A percentile compares a stretch with the other conserved stretches of the same genome.
Evolutionary conservation across 2,329 filamentous ascomycete genomes (phyloP).

Genomic region (Hypoxylon sp.): DNA sequence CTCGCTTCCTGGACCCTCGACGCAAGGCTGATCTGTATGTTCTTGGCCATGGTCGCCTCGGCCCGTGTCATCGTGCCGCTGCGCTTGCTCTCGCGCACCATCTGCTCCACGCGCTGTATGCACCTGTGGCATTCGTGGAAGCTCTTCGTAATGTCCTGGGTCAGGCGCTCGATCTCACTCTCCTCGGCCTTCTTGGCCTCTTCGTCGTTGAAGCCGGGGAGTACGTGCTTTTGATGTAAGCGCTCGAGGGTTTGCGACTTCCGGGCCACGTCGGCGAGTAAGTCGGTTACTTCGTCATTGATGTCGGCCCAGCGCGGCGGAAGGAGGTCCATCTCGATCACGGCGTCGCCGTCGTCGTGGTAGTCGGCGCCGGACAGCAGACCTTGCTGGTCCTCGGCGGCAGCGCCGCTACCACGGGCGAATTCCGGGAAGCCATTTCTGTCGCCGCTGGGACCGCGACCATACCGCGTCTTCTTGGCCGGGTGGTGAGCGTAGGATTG

Average conservation of each 20-base stretch:
- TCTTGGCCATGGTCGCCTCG: constrained; percentile 95
- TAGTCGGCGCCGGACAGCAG: constrained; percentile 85
- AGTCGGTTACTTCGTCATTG: constrained; percentile 90
- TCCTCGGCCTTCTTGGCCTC: constrained; percentile 89
- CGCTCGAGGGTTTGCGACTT: constrained; percentile 89
- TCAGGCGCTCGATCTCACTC: constrained; percentile 88
- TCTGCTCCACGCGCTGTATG: constrained; percentile 87
- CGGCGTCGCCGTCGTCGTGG: constrained; percentile 88
- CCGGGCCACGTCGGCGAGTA: constrained; percentile 81
- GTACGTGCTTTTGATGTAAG: constrained; percentile 95
- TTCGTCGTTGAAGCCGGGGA: constrained; percentile 97
- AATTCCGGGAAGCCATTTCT: constrained; percentile 71
- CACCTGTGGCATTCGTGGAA: constrained; percentile 92
- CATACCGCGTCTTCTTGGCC: constrained; percentile 82
- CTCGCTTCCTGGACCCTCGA: constrained; percentile 91
- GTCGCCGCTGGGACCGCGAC: constrained; percentile 61
- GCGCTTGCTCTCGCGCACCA: constrained; percentile 84
- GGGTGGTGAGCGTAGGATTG: constrained; percentile 98
- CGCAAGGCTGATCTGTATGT: constrained; percentile 93
- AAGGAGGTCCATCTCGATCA: constrained; percentile 98
- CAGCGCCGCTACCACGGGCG: constrained; percentile 63
- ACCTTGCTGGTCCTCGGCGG: constrained; percentile 73
- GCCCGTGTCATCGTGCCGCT: constrained; percentile 79
- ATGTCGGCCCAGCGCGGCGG: constrained; percentile 96
- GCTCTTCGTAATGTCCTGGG: constrained; percentile 86